These are phyloP conservation scores for Brassica carinata DNA, from an alignment of 345 rosid species.

Conservation along the genomic window DNA sequence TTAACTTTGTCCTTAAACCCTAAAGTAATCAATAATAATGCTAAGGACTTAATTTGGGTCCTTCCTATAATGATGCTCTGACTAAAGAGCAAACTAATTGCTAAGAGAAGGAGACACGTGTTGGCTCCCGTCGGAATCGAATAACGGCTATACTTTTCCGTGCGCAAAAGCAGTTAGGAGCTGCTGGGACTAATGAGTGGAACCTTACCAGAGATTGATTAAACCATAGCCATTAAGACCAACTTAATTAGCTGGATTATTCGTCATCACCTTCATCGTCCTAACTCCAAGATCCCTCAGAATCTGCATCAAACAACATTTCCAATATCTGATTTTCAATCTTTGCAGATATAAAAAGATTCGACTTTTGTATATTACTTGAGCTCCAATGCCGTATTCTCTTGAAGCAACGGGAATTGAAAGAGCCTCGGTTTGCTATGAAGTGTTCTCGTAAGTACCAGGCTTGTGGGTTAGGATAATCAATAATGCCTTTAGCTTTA, in stretches of 20 bases:
- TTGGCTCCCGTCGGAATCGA: neutral
- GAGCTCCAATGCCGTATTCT: constrained; percentile 88
- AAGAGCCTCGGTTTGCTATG: constrained; percentile 66
- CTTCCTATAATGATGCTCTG: too few species aligned
- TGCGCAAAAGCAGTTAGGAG: constrained; percentile 22
- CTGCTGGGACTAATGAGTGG: constrained; percentile 27
- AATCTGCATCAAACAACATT: constrained; percentile 50
- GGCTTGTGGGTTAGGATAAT: constrained; percentile 80
- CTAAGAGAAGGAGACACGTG: constrained; percentile 5
- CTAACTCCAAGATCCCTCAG: constrained; percentile 77
- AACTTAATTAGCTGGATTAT: constrained; percentile 52
- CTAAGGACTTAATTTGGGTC: too few species aligned
- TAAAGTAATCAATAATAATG: too few species aligned
- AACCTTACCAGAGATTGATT: constrained; percentile 35
- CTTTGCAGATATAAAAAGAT: constrained; percentile 7
- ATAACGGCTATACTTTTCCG: neutral
- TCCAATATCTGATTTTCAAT: neutral
- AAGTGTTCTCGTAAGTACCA: constrained; percentile 65
- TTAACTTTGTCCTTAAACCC: too few species aligned
- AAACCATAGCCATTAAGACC: constrained; percentile 44
- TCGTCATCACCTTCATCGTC: constrained; percentile 78
- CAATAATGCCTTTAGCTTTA: constrained; percentile 83
- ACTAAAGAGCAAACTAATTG: constrained; percentile 4
- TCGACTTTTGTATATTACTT: constrained; percentile 43
- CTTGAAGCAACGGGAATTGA: constrained; percentile 81